Percentiles rank a stretch among this genome's conserved stretches.
These are phyloP conservation scores for Pseudomonodictys pantanalensis DNA, from an alignment of 495 filamentous ascomycete species.

Conservation along the genomic window DNA sequence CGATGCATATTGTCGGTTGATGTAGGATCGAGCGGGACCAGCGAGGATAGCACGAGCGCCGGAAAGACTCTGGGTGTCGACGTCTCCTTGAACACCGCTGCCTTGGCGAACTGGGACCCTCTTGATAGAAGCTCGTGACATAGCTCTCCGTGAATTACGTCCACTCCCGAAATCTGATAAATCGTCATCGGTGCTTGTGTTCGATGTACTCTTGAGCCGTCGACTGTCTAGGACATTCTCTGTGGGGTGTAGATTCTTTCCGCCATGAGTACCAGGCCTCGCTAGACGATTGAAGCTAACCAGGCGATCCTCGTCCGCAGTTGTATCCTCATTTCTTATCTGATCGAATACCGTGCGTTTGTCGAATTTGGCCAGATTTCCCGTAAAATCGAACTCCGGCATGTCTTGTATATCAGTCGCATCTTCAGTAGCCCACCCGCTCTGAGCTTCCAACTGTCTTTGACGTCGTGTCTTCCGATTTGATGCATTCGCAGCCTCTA, in stretches of 20 bases:
- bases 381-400: constrained; percentile 90
- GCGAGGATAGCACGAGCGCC: constrained; percentile 14
- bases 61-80: constrained; percentile 21
- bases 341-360: constrained; percentile 85
- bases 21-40: constrained; percentile 17
- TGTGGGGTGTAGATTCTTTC: constrained; percentile 86
- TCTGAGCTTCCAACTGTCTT: constrained; percentile 61
- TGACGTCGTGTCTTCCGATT: constrained; percentile 39
- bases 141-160: constrained; percentile 52
- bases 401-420: constrained; percentile 95
- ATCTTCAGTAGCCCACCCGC: constrained; percentile 95
- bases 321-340: constrained; percentile 79
- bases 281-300: constrained; percentile 81
- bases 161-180: constrained; percentile 53
- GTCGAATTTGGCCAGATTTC: constrained; percentile 87
- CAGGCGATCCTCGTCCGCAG: constrained; percentile 82
- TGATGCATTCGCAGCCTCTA: constrained; percentile 25
- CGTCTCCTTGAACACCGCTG: constrained; percentile 29
- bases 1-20: constrained; percentile 26
- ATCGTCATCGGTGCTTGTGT: constrained; percentile 61
- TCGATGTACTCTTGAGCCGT: constrained; percentile 51
- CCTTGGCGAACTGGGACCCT: constrained; percentile 39
- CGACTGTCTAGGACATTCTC: constrained; percentile 79
- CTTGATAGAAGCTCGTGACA: constrained; percentile 52
- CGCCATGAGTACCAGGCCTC: constrained; percentile 73